Percentiles rank a stretch among this genome's conserved stretches.
phyloP scores from a whole-genome alignment of 495 filamentous ascomycete species.

The Durotheca rogersii region DNA sequence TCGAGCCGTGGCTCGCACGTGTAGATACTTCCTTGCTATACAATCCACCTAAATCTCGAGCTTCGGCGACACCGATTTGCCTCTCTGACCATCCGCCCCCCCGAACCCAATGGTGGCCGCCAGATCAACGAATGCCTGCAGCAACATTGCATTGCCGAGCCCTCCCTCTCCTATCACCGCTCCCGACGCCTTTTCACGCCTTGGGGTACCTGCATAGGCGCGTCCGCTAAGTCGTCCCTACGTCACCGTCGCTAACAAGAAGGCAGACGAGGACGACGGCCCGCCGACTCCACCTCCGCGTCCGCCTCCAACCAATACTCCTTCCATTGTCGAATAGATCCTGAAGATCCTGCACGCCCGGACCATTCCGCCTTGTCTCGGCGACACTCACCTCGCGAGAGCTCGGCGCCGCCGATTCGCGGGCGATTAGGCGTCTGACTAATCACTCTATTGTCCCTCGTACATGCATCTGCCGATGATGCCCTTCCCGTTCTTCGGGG shows the following conservation, averaged over 20 bases:
- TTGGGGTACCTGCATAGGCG: not conserved
- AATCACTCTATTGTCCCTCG: not conserved
- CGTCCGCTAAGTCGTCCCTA: not conserved
- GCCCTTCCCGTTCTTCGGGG: no score
- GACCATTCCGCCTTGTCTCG: not conserved
- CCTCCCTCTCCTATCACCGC: not conserved
- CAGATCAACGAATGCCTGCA: not conserved
- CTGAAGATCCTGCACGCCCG: no score
- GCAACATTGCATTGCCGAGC: not conserved
- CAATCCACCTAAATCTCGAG: no score
- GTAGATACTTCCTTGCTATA: no score
- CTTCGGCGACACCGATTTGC: no score
- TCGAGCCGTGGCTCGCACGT: no score
- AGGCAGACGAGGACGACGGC: not conserved
- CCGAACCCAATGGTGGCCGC: no score
- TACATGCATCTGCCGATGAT: not conserved
- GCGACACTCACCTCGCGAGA: not conserved
- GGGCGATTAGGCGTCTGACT: not conserved
- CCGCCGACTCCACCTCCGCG: not conserved
- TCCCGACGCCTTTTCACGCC: not conserved
- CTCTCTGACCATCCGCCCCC: no score
- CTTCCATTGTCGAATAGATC: not conserved
- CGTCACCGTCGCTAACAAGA: not conserved
- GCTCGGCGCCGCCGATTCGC: not conserved
- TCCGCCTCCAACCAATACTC: not conserved